phyloP scores from a whole-genome alignment of 495 filamentous ascomycete genomes.

The Tetracladium setigerum region DNA sequence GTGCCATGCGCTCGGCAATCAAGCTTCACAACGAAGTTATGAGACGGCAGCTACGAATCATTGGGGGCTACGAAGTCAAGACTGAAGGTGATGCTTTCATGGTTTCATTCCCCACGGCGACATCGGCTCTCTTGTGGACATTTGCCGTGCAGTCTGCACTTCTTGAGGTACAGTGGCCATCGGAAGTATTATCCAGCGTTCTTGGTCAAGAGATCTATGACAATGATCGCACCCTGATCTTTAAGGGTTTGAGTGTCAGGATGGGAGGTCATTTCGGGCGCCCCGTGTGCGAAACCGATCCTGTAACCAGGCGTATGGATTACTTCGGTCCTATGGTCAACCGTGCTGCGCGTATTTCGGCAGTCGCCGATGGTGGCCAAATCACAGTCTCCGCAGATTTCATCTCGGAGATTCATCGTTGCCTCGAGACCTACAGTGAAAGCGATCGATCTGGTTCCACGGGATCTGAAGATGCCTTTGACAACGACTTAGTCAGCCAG shows the following conservation, averaged over 20 bases:
- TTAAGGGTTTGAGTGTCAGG: slow-evolving; percentile 84
- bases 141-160: slow-evolving; percentile 88
- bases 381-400: slow-evolving; percentile 96
- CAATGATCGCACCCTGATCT: slow-evolving; percentile 81
- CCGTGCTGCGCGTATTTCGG: slow-evolving; percentile 84
- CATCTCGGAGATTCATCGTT: slow-evolving; percentile 89
- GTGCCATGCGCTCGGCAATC: slow-evolving; percentile 91
- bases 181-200: slow-evolving; percentile 80
- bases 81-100: slow-evolving; percentile 99
- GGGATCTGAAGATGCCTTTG: slow-evolving; percentile 59
- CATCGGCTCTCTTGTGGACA: slow-evolving; percentile 87
- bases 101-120: slow-evolving; percentile 95
- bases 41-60: slow-evolving; percentile 83
- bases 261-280: slow-evolving; percentile 97
- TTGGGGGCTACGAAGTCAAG: slow-evolving; percentile 98
- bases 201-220: slow-evolving; percentile 78
- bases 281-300: slow-evolving; percentile 90
- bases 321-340: slow-evolving; percentile 99
- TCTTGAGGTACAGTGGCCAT: slow-evolving; percentile 84
- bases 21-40: slow-evolving; percentile 94
- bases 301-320: slow-evolving; percentile 96
- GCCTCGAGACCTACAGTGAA: slow-evolving; percentile 76
- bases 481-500: slow-evolving; percentile 60
- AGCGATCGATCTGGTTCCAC: slow-evolving; percentile 59
- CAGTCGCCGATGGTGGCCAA: slow-evolving; percentile 93